Percentiles rank a stretch among this genome's conserved stretches.
phyloP scores from a whole-genome alignment of 371 early-diverging fungal genomes.

The Rhizopus arrhizus region DNA sequence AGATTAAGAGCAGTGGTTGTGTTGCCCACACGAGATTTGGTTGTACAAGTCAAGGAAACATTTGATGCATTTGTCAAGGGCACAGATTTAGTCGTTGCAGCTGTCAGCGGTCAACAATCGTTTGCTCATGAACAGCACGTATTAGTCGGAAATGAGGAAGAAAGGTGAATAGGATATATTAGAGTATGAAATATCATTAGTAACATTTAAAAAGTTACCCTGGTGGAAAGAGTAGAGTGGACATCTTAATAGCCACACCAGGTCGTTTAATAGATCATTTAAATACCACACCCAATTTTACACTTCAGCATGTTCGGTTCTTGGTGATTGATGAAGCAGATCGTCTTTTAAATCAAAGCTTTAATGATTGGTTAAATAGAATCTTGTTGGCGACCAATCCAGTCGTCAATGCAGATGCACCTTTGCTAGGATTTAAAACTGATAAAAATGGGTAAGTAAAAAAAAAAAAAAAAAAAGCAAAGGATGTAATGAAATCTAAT shows the following conservation, averaged over 20 bases:
- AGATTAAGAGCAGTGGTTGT: conserved; percentile 86
- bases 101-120: conserved; percentile 76
- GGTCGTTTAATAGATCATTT: conserved; percentile 94
- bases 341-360: conserved; percentile 86
- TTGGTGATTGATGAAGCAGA: conserved; percentile 97
- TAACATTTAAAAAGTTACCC: conserved; percentile 25
- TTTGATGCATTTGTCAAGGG: conserved; percentile 78
- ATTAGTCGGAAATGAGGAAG: conserved; percentile 59
- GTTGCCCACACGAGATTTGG: conserved; percentile 91
- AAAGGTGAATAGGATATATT: conserved; percentile 27
- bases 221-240: conserved; percentile 75
- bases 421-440: conserved; percentile 27
- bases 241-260: conserved; percentile 95
- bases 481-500: no score
- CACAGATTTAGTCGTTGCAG: conserved; percentile 73
- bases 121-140: conserved; percentile 75
- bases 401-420: conserved; percentile 6
- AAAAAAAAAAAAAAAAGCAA: neutral
- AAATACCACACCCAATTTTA: conserved; percentile 81
- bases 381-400: conserved; percentile 78
- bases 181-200: neutral
- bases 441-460: conserved; percentile 31
- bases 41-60: conserved; percentile 80
- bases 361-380: conserved; percentile 91
- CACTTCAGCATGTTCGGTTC: conserved; percentile 87